These are phyloP conservation scores for Trichoderma asperellum DNA, from an alignment of 2,329 filamentous ascomycete species.

Conservation along the genomic window DNA sequence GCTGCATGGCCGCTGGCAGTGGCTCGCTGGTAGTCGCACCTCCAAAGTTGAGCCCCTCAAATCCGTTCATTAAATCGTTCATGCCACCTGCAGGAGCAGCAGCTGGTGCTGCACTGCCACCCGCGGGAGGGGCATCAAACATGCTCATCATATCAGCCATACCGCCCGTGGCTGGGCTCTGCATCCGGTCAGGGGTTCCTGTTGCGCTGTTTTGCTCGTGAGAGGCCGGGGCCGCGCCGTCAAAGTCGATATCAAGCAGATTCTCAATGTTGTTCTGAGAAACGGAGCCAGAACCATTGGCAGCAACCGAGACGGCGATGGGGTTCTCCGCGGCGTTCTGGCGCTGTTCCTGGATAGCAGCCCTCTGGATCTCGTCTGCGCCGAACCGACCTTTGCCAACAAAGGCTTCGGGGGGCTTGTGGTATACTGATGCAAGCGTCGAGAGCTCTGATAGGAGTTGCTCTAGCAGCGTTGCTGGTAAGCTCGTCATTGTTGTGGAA, in stretches of 20 bases:
- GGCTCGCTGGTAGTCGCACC: slow-evolving; percentile 53
- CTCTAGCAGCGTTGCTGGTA: slow-evolving; percentile 82
- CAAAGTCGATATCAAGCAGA: slow-evolving; percentile 93
- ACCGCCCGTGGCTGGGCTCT: slow-evolving; percentile 61
- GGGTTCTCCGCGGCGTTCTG: slow-evolving; percentile 93
- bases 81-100: slow-evolving; percentile 61
- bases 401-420: slow-evolving; percentile 98
- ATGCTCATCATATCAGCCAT: slow-evolving; percentile 71
- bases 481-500: slow-evolving; percentile 86
- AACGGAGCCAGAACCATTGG: slow-evolving; percentile 60
- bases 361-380: slow-evolving; percentile 90
- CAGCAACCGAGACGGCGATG: slow-evolving; percentile 80
- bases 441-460: slow-evolving; percentile 90
- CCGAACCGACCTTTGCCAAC: slow-evolving; percentile 93
- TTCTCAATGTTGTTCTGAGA: slow-evolving; percentile 87
- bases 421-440: slow-evolving; percentile 94
- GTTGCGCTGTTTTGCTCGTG: slow-evolving; percentile 61
- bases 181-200: slow-evolving; percentile 70
- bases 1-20: slow-evolving; percentile 65
- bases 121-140: slow-evolving; percentile 66
- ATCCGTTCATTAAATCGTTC: slow-evolving; percentile 89
- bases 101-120: slow-evolving; percentile 43
- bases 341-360: slow-evolving; percentile 93
- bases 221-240: slow-evolving; percentile 89
- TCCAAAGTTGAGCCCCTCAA: slow-evolving; percentile 77